Base-by-base conservation (phyloP, 441 rosid species). In the Hypseocharis bilobata region DNA sequence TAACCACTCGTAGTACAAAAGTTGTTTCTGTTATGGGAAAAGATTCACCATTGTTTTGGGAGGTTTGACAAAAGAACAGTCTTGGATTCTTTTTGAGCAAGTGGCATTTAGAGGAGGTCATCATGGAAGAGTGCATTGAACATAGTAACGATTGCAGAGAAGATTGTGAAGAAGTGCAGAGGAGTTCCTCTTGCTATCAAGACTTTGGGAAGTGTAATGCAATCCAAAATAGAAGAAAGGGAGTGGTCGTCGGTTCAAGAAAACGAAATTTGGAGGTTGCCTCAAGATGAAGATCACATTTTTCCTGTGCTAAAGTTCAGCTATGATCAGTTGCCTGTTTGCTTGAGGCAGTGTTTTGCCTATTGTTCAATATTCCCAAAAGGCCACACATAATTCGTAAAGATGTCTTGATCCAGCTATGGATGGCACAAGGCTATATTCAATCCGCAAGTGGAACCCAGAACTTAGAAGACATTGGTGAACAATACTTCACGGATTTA, bases 111-210 rank as follows among this genome's bases (percentile, higher is more conserved):
- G 59, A 47, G 30, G 20, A 25, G 29, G 14, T 42, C 30, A 64
- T 29, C 44, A 16, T 2, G 71, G 32, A 2, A 7, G 1, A 3
- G 66, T 19, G 7, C 49, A 66, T 4, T 56, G 4, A 36, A 29
- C 17, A 36, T 75, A 4, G 62, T 61, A 13, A 36, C 58, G 4
- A 67, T 78, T 19, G 84, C 77, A 23, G 32, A 61, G 52, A 57
- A 72, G 8, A 73, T 80, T 32, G 63, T 71, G 11, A 44, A 20
- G 8, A 80, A 70, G 44, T 76, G 70, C 52, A 25, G 7, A 0
- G 78, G 87, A 22, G 66, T 72, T 64, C 83, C 85, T 64, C 69
- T 77, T 8, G 78, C 65, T 0, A 44, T 82, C 8, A 75, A 38
- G 16, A 44, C 71, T 3, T 4, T 79, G 34, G 84, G 72, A 7